Conservation (phyloP, 768 basidiomycete genomes). For the Terana coerulea region DNA sequence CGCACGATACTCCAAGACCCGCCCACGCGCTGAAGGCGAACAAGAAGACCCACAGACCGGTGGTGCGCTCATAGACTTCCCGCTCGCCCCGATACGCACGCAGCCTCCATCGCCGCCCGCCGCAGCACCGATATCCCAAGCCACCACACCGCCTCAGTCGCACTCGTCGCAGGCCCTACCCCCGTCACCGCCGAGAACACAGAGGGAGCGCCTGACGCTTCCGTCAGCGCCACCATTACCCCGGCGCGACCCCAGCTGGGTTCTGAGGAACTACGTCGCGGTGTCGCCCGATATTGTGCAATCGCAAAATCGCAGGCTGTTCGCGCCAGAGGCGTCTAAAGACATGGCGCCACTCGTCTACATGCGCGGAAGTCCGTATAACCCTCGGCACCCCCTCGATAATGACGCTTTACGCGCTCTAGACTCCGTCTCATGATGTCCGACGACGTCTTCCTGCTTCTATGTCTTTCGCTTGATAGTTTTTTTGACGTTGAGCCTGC, state of each 20-base stretch:
- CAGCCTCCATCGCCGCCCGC: slow-evolving; percentile 2
- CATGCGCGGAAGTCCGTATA: slow-evolving; percentile 54
- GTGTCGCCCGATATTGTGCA: slow-evolving; percentile 16
- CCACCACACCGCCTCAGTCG: neutral
- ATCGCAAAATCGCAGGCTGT: slow-evolving; percentile 12
- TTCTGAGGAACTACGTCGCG: slow-evolving; percentile 12
- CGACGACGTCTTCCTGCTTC: too few species aligned
- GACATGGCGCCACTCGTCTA: slow-evolving; percentile 61
- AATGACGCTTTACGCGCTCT: slow-evolving; percentile 57
- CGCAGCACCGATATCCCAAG: neutral
- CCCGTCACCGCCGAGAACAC: neutral
- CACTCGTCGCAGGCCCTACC: neutral
- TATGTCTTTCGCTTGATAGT: too few species aligned
- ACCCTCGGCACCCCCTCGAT: slow-evolving; percentile 65
- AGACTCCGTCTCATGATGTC: slow-evolving; percentile 11
- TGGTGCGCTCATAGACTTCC: slow-evolving; percentile 5
- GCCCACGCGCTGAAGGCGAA: slow-evolving; percentile 10
- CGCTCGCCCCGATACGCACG: slow-evolving; percentile 7
- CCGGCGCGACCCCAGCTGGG: slow-evolving; percentile 10
- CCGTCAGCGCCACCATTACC: neutral
- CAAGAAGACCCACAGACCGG: neutral
- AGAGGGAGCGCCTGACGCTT: neutral
- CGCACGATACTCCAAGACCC: slow-evolving; percentile 25
- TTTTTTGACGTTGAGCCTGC: too few species aligned
- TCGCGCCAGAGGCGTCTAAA: slow-evolving; percentile 16